Evolutionary conservation across 495 filamentous ascomycete species (phyloP).

Genomic region (Oleoguttula mirabilis): DNA sequence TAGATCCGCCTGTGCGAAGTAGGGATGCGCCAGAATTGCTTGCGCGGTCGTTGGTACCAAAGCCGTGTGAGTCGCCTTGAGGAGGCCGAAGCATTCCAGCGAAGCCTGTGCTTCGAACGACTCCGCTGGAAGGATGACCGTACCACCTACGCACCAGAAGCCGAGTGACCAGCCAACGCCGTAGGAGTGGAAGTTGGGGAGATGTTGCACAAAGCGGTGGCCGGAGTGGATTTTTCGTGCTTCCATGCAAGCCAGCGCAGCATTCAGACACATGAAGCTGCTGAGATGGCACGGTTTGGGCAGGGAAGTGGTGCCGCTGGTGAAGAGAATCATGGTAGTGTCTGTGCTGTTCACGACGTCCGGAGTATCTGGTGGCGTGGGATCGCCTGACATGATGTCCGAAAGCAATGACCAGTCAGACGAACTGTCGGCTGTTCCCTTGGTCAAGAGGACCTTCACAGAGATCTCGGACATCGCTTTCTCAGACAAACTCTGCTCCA

Average conservation of each 20-base stretch:
- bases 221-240: constrained; percentile 8
- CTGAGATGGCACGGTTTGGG: constrained; percentile 33
- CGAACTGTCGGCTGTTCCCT: not conserved
- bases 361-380: constrained; percentile 5
- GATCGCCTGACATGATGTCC: constrained; percentile 8
- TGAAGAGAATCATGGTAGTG: constrained; percentile 29
- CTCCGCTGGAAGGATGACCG: constrained; percentile 27
- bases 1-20: constrained; percentile 15
- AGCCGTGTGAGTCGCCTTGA: constrained; percentile 26
- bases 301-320: constrained; percentile 32
- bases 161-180: constrained; percentile 26
- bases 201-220: constrained; percentile 25
- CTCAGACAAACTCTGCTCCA: constrained; percentile 4
- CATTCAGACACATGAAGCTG: constrained; percentile 11
- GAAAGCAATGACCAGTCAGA: not conserved
- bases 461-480: not conserved
- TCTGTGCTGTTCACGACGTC: not conserved
- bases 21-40: constrained; percentile 21
- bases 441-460: not conserved
- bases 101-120: constrained; percentile 29
- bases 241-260: constrained; percentile 12
- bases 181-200: constrained; percentile 33
- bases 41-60: constrained; percentile 33
- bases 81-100: constrained; percentile 23
- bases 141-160: constrained; percentile 28